Percentiles rank a stretch among this genome's conserved stretches.
Conservation (phyloP, 176 grass and related monocot genomes). For the Aegilops speltoides region DNA sequence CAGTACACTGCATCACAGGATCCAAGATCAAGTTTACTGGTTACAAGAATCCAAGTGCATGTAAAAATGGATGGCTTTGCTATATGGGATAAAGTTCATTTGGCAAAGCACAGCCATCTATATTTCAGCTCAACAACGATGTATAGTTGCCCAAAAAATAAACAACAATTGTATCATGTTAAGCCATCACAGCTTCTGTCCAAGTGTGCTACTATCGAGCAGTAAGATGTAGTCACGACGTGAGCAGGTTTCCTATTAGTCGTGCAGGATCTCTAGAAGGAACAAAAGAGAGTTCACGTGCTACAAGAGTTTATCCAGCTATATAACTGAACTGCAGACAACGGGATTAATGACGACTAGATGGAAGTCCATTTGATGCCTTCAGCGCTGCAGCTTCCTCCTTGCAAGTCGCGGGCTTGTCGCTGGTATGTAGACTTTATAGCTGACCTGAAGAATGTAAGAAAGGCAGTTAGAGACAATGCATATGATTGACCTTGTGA, state of each 20-base stretch:
- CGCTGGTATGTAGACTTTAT: constrained; percentile 97
- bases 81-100: constrained; percentile 2
- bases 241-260: constrained; percentile 9
- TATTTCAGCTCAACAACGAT: not conserved
- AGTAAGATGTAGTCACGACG: not conserved
- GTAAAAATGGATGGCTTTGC: constrained; percentile 1
- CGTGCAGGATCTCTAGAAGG: not conserved
- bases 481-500: constrained; percentile 1
- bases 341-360: not conserved
- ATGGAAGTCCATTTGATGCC: constrained; percentile 7
- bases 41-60: constrained; percentile 13
- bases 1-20: too few species aligned
- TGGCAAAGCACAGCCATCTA: not conserved
- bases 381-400: constrained; percentile 77
- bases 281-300: not conserved
- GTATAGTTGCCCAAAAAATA: too few species aligned
- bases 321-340: not conserved
- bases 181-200: constrained; percentile 5
- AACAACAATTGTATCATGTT: not conserved
- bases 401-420: constrained; percentile 58
- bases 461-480: constrained; percentile 17
- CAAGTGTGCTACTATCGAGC: not conserved
- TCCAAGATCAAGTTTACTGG: not conserved
- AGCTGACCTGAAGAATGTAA: constrained; percentile 72
- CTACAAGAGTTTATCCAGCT: constrained; percentile 27